Percentiles rank a stretch among this genome's conserved stretches.
phyloP scores from a whole-genome alignment of 345 rosid species.

The Laguncularia racemosa region DNA sequence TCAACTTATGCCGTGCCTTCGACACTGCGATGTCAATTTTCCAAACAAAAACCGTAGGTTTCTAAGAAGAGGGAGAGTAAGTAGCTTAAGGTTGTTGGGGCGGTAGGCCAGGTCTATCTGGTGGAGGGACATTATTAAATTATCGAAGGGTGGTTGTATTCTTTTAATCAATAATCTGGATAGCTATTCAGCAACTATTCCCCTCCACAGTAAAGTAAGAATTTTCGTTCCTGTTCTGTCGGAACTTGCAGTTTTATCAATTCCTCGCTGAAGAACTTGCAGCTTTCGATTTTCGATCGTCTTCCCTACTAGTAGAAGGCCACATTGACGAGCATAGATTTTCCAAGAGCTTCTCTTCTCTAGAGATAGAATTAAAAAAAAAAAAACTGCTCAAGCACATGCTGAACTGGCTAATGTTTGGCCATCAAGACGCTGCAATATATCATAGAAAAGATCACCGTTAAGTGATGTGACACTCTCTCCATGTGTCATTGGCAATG shows the following conservation, averaged over 20 bases:
- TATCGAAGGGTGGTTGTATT: too few species aligned
- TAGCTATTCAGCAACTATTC: too few species aligned
- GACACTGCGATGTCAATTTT: conserved; percentile 36
- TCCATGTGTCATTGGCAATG: conserved; percentile 24
- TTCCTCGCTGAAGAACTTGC: too few species aligned
- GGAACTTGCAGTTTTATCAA: too few species aligned
- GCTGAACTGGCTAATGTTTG: conserved; percentile 65
- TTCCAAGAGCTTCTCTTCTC: conserved; percentile 70
- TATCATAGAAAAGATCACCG: conserved; percentile 63
- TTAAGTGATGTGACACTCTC: conserved; percentile 42
- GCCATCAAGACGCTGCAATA: conserved; percentile 73
- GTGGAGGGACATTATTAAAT: conserved; percentile 16
- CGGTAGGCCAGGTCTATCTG: conserved; percentile 12
- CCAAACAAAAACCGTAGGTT: conserved; percentile 13
- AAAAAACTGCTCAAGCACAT: conserved; percentile 59
- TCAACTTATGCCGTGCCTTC: conserved; percentile 30
- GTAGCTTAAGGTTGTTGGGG: conserved; percentile 15
- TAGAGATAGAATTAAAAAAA: conserved; percentile 62
- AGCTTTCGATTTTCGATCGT: too few species aligned
- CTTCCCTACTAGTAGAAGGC: conserved; percentile 68
- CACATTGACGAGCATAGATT: conserved; percentile 67
- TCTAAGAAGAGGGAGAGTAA: conserved; percentile 7
- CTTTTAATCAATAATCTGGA: too few species aligned
- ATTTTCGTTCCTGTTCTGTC: too few species aligned
- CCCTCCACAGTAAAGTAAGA: too few species aligned